phyloP scores from a whole-genome alignment of 345 rosid species.

The Syzygium jambos region DNA sequence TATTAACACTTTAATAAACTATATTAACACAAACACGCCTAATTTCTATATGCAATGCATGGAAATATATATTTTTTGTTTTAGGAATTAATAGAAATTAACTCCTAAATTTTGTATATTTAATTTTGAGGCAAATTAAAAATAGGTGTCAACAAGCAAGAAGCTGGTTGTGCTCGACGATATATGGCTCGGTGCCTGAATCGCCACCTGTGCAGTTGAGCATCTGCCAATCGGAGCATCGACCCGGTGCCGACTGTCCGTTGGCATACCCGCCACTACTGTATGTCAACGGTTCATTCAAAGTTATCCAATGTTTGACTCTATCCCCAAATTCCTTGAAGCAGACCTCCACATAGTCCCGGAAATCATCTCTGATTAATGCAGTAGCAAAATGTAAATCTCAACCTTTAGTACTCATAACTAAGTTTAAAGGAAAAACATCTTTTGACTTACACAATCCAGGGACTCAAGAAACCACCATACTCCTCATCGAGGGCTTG shows the following conservation, averaged over 20 bases:
- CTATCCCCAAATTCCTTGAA: slow-evolving; percentile 36
- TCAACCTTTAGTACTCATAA: not conserved
- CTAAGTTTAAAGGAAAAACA: not conserved
- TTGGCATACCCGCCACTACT: slow-evolving; percentile 6
- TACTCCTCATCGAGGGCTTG: slow-evolving; percentile 22
- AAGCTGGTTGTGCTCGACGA: slow-evolving; percentile 26
- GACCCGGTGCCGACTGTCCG: slow-evolving; percentile 19
- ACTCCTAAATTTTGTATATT: no score
- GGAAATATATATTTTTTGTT: no score
- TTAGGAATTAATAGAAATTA: no score
- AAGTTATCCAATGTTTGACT: slow-evolving; percentile 4
- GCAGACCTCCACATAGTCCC: slow-evolving; percentile 27
- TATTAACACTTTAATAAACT: no score
- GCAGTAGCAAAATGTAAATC: not conserved
- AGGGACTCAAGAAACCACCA: slow-evolving; percentile 17
- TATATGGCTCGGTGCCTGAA: slow-evolving; percentile 35
- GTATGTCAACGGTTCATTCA: slow-evolving; percentile 28
- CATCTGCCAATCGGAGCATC: slow-evolving; percentile 27
- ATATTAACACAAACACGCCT: no score
- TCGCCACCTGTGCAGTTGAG: slow-evolving; percentile 30
- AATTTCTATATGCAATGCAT: no score
- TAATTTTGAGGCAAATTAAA: no score
- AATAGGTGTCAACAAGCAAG: no score
- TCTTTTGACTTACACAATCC: slow-evolving; percentile 6
- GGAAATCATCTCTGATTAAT: not conserved